phyloP scores from a whole-genome alignment of 805 yeast genomes.

The Wickerhamiella dianesei region DNA sequence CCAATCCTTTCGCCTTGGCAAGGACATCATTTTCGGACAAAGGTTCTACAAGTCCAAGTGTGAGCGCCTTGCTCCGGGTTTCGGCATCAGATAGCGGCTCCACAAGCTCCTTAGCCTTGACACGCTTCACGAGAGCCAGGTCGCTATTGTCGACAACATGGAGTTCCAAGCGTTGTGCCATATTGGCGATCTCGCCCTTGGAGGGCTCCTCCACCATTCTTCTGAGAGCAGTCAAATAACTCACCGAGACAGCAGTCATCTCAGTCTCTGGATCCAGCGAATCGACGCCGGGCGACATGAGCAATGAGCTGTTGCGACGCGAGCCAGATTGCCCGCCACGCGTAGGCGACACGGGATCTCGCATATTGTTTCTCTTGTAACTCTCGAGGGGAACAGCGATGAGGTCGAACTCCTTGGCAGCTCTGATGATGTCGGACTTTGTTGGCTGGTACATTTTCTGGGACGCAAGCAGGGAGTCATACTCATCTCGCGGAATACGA shows the following conservation, averaged over 20 bases:
- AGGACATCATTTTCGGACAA: constrained; percentile 6
- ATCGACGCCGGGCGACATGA: too few relatives aligned
- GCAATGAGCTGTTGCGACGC: neutral
- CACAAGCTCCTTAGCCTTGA: constrained; percentile 21
- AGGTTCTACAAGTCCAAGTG: constrained; percentile 47
- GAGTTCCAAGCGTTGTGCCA: constrained; percentile 20
- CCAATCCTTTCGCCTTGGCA: constrained; percentile 8
- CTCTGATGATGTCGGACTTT: constrained; percentile 23
- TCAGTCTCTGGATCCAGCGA: constrained; percentile 2
- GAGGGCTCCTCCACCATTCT: constrained; percentile 24
- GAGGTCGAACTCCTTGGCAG: constrained; percentile 32
- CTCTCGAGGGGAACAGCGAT: constrained; percentile 35
- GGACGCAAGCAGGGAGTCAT: constrained; percentile 22
- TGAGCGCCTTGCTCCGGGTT: constrained; percentile 41
- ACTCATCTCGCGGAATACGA: constrained; percentile 26
- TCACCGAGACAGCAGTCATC: constrained; percentile 22
- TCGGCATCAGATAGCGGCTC: constrained; percentile 26
- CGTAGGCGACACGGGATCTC: constrained; percentile 3
- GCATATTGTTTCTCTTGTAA: constrained; percentile 21
- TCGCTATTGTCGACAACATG: constrained; percentile 6
- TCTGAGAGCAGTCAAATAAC: constrained; percentile 22
- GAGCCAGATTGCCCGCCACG: neutral
- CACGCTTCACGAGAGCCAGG: constrained; percentile 30
- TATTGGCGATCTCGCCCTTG: constrained; percentile 17
- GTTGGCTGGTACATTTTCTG: constrained; percentile 25